Percentiles rank a stretch among this genome's conserved stretches.
These are phyloP conservation scores for Ustilago xerochloae DNA, from an alignment of 1,284 basidiomycete genomes.

Conservation along the genomic window DNA sequence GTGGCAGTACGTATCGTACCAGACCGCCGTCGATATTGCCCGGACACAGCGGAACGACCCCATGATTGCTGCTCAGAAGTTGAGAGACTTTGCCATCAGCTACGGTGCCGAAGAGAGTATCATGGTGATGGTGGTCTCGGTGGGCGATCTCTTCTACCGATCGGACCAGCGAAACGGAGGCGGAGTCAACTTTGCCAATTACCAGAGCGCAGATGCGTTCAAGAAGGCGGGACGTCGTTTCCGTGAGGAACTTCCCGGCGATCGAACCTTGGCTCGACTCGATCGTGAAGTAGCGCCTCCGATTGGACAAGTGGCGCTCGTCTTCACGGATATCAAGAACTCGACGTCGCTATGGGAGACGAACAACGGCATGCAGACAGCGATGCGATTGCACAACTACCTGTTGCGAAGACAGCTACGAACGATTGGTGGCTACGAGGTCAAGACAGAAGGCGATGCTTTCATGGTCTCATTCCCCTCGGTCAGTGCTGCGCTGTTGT, in stretches of 20 bases:
- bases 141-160: conserved; percentile 79
- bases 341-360: conserved; percentile 98
- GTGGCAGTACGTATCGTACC: conserved; percentile 94
- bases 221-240: conserved; percentile 56
- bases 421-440: conserved; percentile 95
- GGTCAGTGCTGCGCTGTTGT: conserved; percentile 86
- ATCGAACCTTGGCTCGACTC: conserved; percentile 73
- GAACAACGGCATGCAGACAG: conserved; percentile 94
- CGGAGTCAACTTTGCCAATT: conserved; percentile 28
- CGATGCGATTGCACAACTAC: conserved; percentile 90
- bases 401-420: conserved; percentile 87
- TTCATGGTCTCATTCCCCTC: conserved; percentile 99
- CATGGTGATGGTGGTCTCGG: conserved; percentile 97
- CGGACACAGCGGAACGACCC: conserved; percentile 84
- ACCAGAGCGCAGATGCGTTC: conserved; percentile 46
- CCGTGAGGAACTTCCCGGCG: conserved; percentile 59
- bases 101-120: conserved; percentile 93
- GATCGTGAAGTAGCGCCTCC: conserved; percentile 88
- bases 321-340: conserved; percentile 98
- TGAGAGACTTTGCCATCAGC: conserved; percentile 95
- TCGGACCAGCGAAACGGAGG: conserved; percentile 64
- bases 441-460: conserved; percentile 98
- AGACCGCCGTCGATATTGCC: conserved; percentile 96
- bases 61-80: conserved; percentile 96
- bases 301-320: conserved; percentile 87